Conservation (phyloP, 1,284 basidiomycete genomes). For the Coniferiporia sulphurascens region DNA sequence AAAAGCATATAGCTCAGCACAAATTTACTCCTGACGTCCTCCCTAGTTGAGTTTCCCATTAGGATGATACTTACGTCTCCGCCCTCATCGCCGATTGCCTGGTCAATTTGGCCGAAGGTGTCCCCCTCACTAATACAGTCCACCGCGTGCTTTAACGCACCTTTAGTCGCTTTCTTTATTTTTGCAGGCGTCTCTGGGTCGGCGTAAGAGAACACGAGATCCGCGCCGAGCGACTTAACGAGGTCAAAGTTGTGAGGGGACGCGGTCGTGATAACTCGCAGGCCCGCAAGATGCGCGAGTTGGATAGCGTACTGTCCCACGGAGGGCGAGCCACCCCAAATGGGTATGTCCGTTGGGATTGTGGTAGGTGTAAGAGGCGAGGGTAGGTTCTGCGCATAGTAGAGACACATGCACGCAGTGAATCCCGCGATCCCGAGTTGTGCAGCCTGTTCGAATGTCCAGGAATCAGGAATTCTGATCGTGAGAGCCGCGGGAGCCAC, state of each 20-base stretch:
- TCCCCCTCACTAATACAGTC: constrained; percentile 22
- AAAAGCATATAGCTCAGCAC: constrained; percentile 27
- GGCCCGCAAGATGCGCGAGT: constrained; percentile 33
- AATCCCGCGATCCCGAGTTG: constrained; percentile 24
- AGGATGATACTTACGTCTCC: constrained; percentile 8
- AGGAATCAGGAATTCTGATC: constrained; percentile 27
- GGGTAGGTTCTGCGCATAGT: constrained; percentile 21
- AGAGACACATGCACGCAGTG: constrained; percentile 25
- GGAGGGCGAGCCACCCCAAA: constrained; percentile 38
- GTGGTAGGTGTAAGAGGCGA: constrained; percentile 19
- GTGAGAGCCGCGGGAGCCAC: constrained; percentile 25
- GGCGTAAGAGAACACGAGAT: constrained; percentile 32
- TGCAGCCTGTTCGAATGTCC: constrained; percentile 29
- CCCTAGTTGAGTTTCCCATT: background rate
- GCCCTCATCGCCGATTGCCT: constrained; percentile 8
- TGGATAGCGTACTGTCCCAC: constrained; percentile 41
- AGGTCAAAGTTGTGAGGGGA: constrained; percentile 35
- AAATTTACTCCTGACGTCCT: constrained; percentile 18
- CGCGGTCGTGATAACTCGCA: constrained; percentile 36
- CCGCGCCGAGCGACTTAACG: constrained; percentile 37
- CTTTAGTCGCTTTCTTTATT: constrained; percentile 20
- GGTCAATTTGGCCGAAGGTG: constrained; percentile 16
- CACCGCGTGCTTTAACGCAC: constrained; percentile 20
- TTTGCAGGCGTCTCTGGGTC: constrained; percentile 24
- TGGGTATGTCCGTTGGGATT: constrained; percentile 25